phyloP scores from a whole-genome alignment of 2,329 filamentous ascomycete species.

The Fusarium illudens region DNA sequence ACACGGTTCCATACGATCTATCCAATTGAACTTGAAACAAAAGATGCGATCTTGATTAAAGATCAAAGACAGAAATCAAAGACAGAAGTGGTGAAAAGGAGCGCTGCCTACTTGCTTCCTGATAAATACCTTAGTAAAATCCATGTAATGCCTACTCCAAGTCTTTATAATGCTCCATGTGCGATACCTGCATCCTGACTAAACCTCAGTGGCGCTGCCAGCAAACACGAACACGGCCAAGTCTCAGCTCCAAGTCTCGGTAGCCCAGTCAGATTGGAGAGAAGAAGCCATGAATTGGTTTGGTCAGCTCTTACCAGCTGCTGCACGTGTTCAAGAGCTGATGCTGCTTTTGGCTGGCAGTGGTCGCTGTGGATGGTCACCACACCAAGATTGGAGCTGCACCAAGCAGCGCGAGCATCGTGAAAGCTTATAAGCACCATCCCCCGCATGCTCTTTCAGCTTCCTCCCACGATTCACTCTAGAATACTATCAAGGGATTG shows the following conservation, averaged over 20 bases:
- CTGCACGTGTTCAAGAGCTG: constrained; percentile 3
- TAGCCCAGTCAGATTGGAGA: neutral
- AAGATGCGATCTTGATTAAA: neutral
- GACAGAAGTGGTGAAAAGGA: neutral
- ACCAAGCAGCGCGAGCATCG: constrained; percentile 3
- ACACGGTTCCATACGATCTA: neutral
- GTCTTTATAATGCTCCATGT: neutral
- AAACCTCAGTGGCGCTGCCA: neutral
- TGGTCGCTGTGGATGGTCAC: constrained; percentile 19
- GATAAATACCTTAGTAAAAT: neutral
- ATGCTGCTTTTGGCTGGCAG: constrained; percentile 16
- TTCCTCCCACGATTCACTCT: neutral
- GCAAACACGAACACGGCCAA: neutral
- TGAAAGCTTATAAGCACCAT: constrained; percentile 29
- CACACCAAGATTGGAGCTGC: constrained; percentile 6
- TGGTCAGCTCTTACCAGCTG: neutral
- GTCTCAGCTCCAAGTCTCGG: neutral
- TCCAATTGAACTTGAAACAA: neutral
- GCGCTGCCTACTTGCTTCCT: neutral
- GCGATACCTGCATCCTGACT: neutral
- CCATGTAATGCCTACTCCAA: neutral
- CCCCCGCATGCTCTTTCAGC: constrained; percentile 14
- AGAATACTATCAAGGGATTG: neutral
- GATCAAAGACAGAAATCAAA: neutral
- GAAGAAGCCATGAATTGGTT: neutral